These are phyloP conservation scores for Geotrichum phurueaensis DNA, from an alignment of 1,139 yeast genomes.

Conservation along the genomic window DNA sequence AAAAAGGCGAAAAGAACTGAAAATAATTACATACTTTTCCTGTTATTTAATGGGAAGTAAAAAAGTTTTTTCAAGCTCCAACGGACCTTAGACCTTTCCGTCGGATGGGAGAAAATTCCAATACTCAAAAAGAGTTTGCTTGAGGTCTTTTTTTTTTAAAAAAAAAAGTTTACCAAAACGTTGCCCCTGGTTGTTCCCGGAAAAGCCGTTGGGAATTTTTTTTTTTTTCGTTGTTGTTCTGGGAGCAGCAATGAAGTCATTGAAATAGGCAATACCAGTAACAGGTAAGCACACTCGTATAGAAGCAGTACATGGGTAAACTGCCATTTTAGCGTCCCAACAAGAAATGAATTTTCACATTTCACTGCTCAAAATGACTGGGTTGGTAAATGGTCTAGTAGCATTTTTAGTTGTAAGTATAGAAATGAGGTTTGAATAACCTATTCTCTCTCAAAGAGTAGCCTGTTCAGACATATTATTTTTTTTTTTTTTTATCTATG, in stretches of 20 bases:
- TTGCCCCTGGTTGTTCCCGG: neutral
- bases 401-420: too few species aligned
- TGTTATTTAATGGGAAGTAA: neutral
- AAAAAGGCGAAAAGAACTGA: neutral
- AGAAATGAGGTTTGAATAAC: too few species aligned
- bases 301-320: too few species aligned
- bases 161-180: neutral
- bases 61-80: neutral
- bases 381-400: too few species aligned
- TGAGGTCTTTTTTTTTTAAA: neutral
- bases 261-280: neutral
- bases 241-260: neutral
- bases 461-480: too few species aligned
- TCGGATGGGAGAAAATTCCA: neutral
- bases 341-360: too few species aligned
- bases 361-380: too few species aligned
- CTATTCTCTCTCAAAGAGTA: too few species aligned
- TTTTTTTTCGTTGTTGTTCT: neutral
- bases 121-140: neutral
- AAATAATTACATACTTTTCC: neutral
- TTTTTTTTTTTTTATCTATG: too few species aligned
- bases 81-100: neutral
- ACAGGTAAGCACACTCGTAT: neutral
- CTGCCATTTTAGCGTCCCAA: too few species aligned
- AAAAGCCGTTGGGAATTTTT: neutral